Base-by-base conservation (phyloP, 495 filamentous ascomycete species). In the Podospora australis region DNA sequence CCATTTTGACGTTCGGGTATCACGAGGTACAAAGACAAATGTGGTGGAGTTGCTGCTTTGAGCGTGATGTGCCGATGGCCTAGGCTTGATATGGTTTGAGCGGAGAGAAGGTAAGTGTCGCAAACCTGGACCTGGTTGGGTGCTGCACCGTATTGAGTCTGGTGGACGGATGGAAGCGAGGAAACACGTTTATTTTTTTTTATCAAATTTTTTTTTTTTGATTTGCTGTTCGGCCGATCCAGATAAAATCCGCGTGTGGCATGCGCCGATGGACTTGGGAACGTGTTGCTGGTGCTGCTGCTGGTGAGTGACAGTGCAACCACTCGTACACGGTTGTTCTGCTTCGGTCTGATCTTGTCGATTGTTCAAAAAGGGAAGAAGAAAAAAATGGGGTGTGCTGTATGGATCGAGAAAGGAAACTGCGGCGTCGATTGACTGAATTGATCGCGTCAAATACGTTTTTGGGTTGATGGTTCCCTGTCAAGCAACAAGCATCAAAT, bases 21-120 rank as follows among this genome's bases (percentile, higher is more conserved):
- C 68, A 74, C 72, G 66, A 73, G 62, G 49, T 52, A 53, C 59
- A 47, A 63, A 57, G 63, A 66, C 62, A 71, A 70, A 66, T n/a
- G 65, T 70, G 67, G 72, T 74, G 72, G 70, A 73, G 70, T 73
- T 74, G 63, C 72, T 76, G 59, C 63, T 74, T 74, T 73, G 70
- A 72, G 72, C 71, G 68, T 73, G 66, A 71, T n/a, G n/a, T 76
- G 72, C 72, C 71, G 72, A 76, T 66, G 70, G 69, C 68, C 72
- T 76, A 76, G 73, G 71, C 72, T 74, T 69, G 69, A 74, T 76
- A 70, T 73, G 72, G 72, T 63, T 64, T 65, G 70, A 70, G 70
- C 69, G 70, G 70, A 74, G 69, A 71, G 64, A 68, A 67, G 60
- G 63, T 65, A 67, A 26, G 63, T 70, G 69, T 74, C 62, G 70